Conservation (phyloP, 2,329 filamentous ascomycete genomes). For the Claviceps sorghi region DNA sequence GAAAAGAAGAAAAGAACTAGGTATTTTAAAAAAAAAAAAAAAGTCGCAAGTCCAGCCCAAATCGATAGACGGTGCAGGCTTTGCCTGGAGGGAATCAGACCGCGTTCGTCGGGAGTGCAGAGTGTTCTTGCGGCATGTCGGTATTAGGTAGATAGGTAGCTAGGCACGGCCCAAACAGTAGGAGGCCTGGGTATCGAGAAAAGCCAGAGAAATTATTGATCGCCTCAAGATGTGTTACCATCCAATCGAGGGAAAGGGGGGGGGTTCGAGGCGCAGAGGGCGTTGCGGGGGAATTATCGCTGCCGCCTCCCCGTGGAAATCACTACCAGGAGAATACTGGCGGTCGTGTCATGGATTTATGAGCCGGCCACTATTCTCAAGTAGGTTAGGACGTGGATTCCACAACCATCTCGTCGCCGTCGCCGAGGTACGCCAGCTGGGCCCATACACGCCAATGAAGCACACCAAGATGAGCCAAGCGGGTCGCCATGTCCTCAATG, state of each 20-base stretch:
- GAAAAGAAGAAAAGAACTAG: background rate
- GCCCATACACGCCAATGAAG: slow-evolving; percentile 88
- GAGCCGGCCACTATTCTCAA: background rate
- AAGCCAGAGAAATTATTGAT: too few relatives aligned
- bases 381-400: slow-evolving; percentile 9
- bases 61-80: background rate
- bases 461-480: slow-evolving; percentile 68
- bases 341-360: too few relatives aligned
- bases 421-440: slow-evolving; percentile 50
- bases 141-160: background rate
- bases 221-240: too few relatives aligned
- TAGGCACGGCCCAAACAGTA: too few relatives aligned
- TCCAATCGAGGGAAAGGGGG: background rate
- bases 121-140: background rate
- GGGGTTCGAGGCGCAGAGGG: background rate
- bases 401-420: slow-evolving; percentile 21
- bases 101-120: too few relatives aligned
- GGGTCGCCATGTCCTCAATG: slow-evolving; percentile 55
- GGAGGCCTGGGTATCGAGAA: background rate
- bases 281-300: too few relatives aligned
- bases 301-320: too few relatives aligned
- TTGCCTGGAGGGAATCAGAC: too few relatives aligned
- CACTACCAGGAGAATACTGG: too few relatives aligned
- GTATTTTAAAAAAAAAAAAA: background rate
- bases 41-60: background rate